These are phyloP conservation scores for Lineolata rhizophorae DNA, from an alignment of 495 filamentous ascomycete genomes.

Conservation along the genomic window DNA sequence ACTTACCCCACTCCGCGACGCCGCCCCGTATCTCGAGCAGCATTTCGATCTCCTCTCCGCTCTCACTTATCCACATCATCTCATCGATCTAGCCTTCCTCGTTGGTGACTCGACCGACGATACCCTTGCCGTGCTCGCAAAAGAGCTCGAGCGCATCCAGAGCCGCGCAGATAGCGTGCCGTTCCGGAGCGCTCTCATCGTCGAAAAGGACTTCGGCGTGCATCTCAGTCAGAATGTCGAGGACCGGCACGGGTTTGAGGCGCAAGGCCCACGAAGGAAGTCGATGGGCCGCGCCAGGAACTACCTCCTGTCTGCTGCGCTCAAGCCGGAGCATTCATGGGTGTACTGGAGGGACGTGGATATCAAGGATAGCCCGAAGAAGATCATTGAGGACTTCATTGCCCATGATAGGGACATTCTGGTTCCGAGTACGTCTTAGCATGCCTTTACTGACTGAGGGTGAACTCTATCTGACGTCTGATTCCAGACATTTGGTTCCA, in stretches of 20 bases:
- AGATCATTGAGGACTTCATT: slow-evolving; percentile 86
- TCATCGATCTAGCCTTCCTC: slow-evolving; percentile 89
- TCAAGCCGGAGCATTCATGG: slow-evolving; percentile 91
- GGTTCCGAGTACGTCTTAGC: too few relatives aligned
- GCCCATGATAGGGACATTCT: slow-evolving; percentile 82
- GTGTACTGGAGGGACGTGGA: slow-evolving; percentile 98
- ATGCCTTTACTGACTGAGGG: too few relatives aligned
- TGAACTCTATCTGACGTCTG: too few relatives aligned
- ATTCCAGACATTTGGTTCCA: slow-evolving; percentile 94
- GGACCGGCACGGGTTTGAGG: slow-evolving; percentile 65
- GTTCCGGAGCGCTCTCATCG: slow-evolving; percentile 62
- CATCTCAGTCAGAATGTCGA: slow-evolving; percentile 48
- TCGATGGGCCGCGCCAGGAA: slow-evolving; percentile 79
- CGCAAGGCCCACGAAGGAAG: slow-evolving; percentile 78
- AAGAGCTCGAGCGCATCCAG: slow-evolving; percentile 77
- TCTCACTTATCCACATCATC: slow-evolving; percentile 80
- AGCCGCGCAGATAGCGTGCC: slow-evolving; percentile 46
- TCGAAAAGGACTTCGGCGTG: slow-evolving; percentile 77
- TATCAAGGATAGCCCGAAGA: slow-evolving; percentile 70
- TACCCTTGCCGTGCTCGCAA: slow-evolving; percentile 55
- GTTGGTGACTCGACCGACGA: slow-evolving; percentile 83
- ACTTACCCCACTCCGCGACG: slow-evolving; percentile 84
- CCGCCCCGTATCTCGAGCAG: slow-evolving; percentile 52
- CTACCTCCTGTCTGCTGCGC: slow-evolving; percentile 62
- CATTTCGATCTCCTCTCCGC: slow-evolving; percentile 87